Percentiles rank a stretch among this genome's conserved stretches.
phyloP scores from a whole-genome alignment of 2,329 filamentous ascomycete species.

The Periconia sp. region DNA sequence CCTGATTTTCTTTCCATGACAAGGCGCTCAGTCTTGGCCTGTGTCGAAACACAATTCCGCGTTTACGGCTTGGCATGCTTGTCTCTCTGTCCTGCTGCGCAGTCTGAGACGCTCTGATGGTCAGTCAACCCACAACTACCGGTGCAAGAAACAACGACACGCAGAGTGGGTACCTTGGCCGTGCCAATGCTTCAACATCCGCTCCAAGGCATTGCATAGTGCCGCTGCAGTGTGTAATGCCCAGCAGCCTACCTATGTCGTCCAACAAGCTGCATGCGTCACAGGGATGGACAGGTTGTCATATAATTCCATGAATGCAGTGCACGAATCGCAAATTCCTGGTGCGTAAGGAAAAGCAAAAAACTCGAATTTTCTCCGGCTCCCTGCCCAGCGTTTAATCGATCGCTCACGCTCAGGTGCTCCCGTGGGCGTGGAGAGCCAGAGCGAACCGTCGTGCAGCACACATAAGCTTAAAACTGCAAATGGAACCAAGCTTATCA shows the following conservation, averaged over 20 bases:
- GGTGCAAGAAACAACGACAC: not conserved
- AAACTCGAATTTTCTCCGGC: too few species aligned
- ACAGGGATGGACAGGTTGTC: not conserved
- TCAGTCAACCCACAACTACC: not conserved
- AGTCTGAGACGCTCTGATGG: slow-evolving; percentile 30
- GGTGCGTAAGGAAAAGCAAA: too few species aligned
- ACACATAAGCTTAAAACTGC: slow-evolving; percentile 37
- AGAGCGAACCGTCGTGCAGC: slow-evolving; percentile 23
- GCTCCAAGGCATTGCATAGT: not conserved
- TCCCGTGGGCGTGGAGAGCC: slow-evolving; percentile 28
- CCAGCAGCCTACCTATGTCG: not conserved
- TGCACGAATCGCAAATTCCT: too few species aligned
- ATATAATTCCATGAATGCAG: too few species aligned
- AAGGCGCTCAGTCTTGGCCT: slow-evolving; percentile 26
- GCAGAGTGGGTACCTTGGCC: slow-evolving; percentile 6
- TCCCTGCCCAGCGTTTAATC: too few species aligned
- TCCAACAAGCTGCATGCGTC: not conserved
- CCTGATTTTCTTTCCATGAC: slow-evolving; percentile 10
- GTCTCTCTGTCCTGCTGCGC: slow-evolving; percentile 34
- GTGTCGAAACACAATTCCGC: slow-evolving; percentile 31
- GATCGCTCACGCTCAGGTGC: not conserved
- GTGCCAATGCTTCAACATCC: slow-evolving; percentile 1
- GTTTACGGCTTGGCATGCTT: slow-evolving; percentile 37
- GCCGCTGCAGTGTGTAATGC: not conserved
- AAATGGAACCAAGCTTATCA: slow-evolving; percentile 33